Evolutionary conservation across 768 basidiomycete genomes (phyloP).

Genomic region (Auricularia sp.): DNA sequence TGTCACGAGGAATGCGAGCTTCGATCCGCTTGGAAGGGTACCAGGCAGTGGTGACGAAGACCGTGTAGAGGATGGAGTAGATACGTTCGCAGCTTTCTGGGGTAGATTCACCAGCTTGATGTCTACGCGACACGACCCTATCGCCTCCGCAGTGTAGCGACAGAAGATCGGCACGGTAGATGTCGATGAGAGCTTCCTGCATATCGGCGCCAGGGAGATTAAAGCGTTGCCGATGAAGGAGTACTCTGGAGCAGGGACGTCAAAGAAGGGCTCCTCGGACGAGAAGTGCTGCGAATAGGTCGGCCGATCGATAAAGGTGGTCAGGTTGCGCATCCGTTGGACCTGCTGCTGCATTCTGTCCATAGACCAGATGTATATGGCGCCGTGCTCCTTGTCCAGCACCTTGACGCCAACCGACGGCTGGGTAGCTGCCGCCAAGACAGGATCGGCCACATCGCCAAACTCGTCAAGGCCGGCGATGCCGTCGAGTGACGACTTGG

Average conservation of each 20-base stretch:
- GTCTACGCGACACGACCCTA: conserved; percentile 85
- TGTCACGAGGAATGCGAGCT: conserved; percentile 74
- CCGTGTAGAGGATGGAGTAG: conserved; percentile 51
- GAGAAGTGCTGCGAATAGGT: conserved; percentile 93
- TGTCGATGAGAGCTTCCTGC: conserved; percentile 61
- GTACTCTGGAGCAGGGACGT: conserved; percentile 76
- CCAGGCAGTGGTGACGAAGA: conserved; percentile 66
- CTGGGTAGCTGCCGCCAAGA: conserved; percentile 60
- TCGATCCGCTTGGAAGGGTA: conserved; percentile 61
- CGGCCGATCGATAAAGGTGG: conserved; percentile 82
- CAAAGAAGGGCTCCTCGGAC: conserved; percentile 86
- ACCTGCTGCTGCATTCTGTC: conserved; percentile 82
- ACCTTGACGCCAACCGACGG: conserved; percentile 87
- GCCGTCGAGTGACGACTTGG: conserved; percentile 74
- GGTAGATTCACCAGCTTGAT: conserved; percentile 69
- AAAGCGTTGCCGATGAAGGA: conserved; percentile 88
- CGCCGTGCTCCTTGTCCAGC: conserved; percentile 75
- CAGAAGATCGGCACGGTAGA: conserved; percentile 86
- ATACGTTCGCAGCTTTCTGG: conserved; percentile 46
- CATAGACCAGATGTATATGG: conserved; percentile 87
- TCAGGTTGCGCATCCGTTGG: conserved; percentile 87
- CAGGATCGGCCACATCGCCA: conserved; percentile 84
- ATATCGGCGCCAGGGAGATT: conserved; percentile 72
- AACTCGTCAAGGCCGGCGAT: conserved; percentile 85
- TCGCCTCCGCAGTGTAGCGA: conserved; percentile 88